These are phyloP conservation scores for Stagonosporopsis chrysanthemi DNA, from an alignment of 2,329 filamentous ascomycete genomes.

Conservation along the genomic window DNA sequence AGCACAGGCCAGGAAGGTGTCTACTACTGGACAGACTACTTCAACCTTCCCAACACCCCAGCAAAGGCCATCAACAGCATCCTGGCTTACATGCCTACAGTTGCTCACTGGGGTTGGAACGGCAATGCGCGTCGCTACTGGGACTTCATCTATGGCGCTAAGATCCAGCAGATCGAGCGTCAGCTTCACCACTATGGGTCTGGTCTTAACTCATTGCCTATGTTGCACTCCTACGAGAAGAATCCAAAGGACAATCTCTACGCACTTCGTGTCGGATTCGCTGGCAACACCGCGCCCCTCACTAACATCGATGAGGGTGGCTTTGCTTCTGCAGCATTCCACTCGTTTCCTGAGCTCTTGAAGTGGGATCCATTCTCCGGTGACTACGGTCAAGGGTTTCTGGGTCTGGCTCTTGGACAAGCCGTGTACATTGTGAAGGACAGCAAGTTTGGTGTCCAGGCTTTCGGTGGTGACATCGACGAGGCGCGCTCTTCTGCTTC, in stretches of 20 bases:
- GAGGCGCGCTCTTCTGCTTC: slow-evolving; percentile 20
- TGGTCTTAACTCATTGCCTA: slow-evolving; percentile 63
- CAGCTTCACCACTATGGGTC: slow-evolving; percentile 70
- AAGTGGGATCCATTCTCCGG: slow-evolving; percentile 65
- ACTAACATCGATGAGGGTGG: slow-evolving; percentile 64
- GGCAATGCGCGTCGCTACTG: slow-evolving; percentile 68
- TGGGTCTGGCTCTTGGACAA: slow-evolving; percentile 60
- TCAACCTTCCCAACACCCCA: slow-evolving; percentile 56
- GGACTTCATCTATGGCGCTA: slow-evolving; percentile 62
- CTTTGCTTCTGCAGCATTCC: slow-evolving; percentile 64
- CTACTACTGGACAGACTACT: slow-evolving; percentile 66
- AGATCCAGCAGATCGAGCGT: slow-evolving; percentile 53
- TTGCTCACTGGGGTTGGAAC: slow-evolving; percentile 69
- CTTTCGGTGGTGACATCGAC: slow-evolving; percentile 58
- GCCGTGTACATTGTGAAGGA: slow-evolving; percentile 60
- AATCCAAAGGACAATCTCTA: slow-evolving; percentile 56
- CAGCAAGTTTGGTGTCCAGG: slow-evolving; percentile 54
- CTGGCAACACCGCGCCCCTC: slow-evolving; percentile 61
- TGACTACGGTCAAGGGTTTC: slow-evolving; percentile 65
- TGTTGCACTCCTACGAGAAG: slow-evolving; percentile 61
- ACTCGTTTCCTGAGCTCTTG: slow-evolving; percentile 64
- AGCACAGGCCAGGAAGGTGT: slow-evolving; percentile 69
- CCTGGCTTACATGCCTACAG: slow-evolving; percentile 64
- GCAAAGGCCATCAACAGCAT: slow-evolving; percentile 64
- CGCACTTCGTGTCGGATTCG: slow-evolving; percentile 63